These are phyloP conservation scores for Arabidopsis suecica DNA, from an alignment of 345 rosid genomes.

Conservation along the genomic window DNA sequence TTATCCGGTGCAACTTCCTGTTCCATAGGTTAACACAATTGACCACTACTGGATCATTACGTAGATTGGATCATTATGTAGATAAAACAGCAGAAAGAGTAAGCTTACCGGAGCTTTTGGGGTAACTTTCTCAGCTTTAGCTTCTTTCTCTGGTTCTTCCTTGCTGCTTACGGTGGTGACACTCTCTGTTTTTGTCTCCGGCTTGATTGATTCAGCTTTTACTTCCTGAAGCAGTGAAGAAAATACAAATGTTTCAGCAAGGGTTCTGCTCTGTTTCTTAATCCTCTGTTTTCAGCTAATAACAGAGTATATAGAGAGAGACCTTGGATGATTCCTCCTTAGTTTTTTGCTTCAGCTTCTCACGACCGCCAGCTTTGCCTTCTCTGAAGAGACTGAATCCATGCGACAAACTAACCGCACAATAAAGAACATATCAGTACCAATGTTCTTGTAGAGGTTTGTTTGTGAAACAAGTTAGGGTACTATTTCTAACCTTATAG, in stretches of 20 bases:
- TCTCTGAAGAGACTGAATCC: slow-evolving; percentile 85
- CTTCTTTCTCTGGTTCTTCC: slow-evolving; percentile 52
- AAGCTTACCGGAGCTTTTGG: slow-evolving; percentile 59
- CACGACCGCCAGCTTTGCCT: slow-evolving; percentile 57
- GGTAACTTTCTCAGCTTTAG: slow-evolving; percentile 38
- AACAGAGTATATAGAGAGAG: slow-evolving; percentile 3
- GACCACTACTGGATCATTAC: not conserved
- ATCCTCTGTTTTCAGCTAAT: slow-evolving; percentile 20
- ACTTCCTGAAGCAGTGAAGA: slow-evolving; percentile 49
- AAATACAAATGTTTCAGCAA: not conserved
- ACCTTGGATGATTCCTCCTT: slow-evolving; percentile 47
- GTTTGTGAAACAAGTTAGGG: slow-evolving; percentile 6
- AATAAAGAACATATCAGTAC: slow-evolving; percentile 23
- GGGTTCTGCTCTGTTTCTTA: not conserved
- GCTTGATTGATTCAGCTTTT: slow-evolving; percentile 45
- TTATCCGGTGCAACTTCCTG: slow-evolving; percentile 87
- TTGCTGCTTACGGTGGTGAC: slow-evolving; percentile 50
- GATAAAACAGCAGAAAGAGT: not conserved
- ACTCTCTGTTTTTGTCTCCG: slow-evolving; percentile 50
- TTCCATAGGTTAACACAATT: slow-evolving; percentile 1
- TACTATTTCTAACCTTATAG: slow-evolving; percentile 59
- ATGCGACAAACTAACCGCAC: slow-evolving; percentile 71
- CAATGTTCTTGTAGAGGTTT: not conserved
- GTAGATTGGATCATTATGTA: not conserved
- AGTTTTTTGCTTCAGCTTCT: slow-evolving; percentile 52